Base-by-base conservation (phyloP, 1,139 yeast species). In the Nakaseomyces bracarensis region DNA sequence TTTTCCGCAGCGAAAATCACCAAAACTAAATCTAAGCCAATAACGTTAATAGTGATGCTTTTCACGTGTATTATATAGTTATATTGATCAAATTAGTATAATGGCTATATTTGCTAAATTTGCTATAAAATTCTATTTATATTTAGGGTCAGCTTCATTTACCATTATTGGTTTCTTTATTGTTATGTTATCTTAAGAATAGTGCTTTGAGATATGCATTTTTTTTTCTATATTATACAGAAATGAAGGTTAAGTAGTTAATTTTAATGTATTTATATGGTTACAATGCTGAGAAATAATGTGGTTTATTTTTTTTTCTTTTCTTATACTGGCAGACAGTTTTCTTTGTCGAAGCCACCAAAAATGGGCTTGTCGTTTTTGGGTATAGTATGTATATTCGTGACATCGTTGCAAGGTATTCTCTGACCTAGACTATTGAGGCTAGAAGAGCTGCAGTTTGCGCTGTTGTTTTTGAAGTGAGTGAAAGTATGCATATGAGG, bases 401-500 rank as follows among this genome's bases (percentile, higher is more conserved):
- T 30, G 9, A 30, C 22, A 19, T 30, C 26, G 28, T 27, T 28
- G 19, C 26, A 29, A 34, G 35, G 40, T 27, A 35, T 37, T 28
- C 28, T 45, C 36, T 47, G 45, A 30, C 53, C 46, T 22, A 51
- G 45, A 41, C 57, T 53, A 36, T 50, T 52, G 36, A 55, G 54
- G 43, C 60, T 55, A 14, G 52, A 18, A 13, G 55, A 44, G 42
- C 57, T 53, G 15, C 53, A 54, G 43, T 57, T 49, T 11, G 54
- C 52, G 30, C 57, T 53, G 26, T 46, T 47, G 23, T 52, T 50
- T n/a, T 43, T 48, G 43, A 48, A 46, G 18, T 49, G 54, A 14
- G 48, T 48, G 38, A 53, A 53, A 13, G 54, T 46, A 45, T 51
- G 52, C 49, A 54, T 47, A 25, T 52, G 54, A 8, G 58, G 58